Conservation (phyloP, 177 flowering plant species). For the Vitis hybrid region DNA sequence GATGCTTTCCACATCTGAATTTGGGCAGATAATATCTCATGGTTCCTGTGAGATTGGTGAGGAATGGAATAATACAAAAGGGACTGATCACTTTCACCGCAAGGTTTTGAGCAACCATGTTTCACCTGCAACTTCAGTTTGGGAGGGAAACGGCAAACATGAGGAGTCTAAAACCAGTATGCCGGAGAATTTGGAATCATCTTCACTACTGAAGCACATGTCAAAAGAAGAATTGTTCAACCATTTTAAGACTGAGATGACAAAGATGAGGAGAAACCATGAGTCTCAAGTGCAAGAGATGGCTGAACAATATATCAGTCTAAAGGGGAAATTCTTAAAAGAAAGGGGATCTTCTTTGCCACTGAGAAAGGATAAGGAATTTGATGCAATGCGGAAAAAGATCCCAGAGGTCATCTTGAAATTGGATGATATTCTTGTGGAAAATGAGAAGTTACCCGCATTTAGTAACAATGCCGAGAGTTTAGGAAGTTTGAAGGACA, state of each 20-base stretch:
- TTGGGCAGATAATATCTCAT: slow-evolving; percentile 45
- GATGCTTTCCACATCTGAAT: slow-evolving; percentile 42
- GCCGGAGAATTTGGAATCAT: slow-evolving; percentile 43
- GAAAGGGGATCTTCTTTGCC: slow-evolving; percentile 44
- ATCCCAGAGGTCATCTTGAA: slow-evolving; percentile 34
- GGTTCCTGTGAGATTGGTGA: slow-evolving; percentile 52
- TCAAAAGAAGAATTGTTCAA: slow-evolving; percentile 42
- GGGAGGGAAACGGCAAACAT: slow-evolving; percentile 48
- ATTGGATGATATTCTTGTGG: slow-evolving; percentile 34
- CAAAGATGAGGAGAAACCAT: slow-evolving; percentile 68
- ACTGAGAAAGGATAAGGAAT: slow-evolving; percentile 64
- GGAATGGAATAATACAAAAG: slow-evolving; percentile 29
- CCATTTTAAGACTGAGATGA: slow-evolving; percentile 52
- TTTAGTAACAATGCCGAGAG: slow-evolving; percentile 16
- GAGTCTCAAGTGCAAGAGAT: slow-evolving; percentile 54
- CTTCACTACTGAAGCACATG: slow-evolving; percentile 46
- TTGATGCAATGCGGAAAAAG: slow-evolving; percentile 47
- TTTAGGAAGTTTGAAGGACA: slow-evolving; percentile 26
- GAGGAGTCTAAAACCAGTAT: slow-evolving; percentile 30
- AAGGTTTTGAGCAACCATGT: slow-evolving; percentile 38
- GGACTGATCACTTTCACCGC: slow-evolving; percentile 40
- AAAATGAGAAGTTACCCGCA: slow-evolving; percentile 34
- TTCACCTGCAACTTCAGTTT: slow-evolving; percentile 20
- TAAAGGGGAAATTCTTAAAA: slow-evolving; percentile 42
- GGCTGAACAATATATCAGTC: slow-evolving; percentile 59